Evolutionary conservation across 2,329 filamentous ascomycete genomes (phyloP).

Genomic region (Plenodomus lindquistii): DNA sequence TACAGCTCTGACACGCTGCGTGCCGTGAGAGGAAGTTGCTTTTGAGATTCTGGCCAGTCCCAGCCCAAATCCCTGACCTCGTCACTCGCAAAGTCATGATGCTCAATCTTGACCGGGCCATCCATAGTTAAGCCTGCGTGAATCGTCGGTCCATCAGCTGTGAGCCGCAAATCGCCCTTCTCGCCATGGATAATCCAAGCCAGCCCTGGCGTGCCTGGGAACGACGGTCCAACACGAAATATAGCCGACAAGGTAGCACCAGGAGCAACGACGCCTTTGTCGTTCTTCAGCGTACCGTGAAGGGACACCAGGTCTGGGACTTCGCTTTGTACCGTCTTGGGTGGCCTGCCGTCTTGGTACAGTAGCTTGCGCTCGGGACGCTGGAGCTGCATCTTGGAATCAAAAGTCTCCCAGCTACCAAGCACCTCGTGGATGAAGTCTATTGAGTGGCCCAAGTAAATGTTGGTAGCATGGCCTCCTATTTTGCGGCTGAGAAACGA

Average conservation of each 20-base stretch:
- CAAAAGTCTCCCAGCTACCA: conserved; percentile 16
- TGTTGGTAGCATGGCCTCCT: conserved; percentile 22
- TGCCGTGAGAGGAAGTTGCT: no score
- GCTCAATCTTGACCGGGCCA: no score
- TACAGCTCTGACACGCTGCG: no score
- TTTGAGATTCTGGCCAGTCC: no score
- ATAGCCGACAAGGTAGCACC: conserved; percentile 12
- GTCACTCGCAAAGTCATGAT: no score
- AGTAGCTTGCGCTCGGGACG: conserved; percentile 12
- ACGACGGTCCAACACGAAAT: conserved; percentile 19
- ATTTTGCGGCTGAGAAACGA: conserved; percentile 22
- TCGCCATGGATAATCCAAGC: no score
- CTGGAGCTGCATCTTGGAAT: conserved; percentile 22
- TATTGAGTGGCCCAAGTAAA: conserved; percentile 23
- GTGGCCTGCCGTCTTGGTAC: conserved; percentile 3
- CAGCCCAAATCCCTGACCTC: no score
- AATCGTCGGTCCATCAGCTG: no score
- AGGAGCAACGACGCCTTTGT: conserved; percentile 2
- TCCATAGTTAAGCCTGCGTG: no score
- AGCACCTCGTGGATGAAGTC: conserved; percentile 25
- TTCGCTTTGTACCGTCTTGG: conserved; percentile 34
- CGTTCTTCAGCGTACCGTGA: conserved; percentile 41
- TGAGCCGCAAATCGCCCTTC: no score
- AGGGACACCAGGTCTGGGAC: conserved; percentile 53
- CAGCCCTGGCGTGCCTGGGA: no score